phyloP scores from a whole-genome alignment of 2,329 filamentous ascomycete genomes.

The Cordyceps cicadae region DNA sequence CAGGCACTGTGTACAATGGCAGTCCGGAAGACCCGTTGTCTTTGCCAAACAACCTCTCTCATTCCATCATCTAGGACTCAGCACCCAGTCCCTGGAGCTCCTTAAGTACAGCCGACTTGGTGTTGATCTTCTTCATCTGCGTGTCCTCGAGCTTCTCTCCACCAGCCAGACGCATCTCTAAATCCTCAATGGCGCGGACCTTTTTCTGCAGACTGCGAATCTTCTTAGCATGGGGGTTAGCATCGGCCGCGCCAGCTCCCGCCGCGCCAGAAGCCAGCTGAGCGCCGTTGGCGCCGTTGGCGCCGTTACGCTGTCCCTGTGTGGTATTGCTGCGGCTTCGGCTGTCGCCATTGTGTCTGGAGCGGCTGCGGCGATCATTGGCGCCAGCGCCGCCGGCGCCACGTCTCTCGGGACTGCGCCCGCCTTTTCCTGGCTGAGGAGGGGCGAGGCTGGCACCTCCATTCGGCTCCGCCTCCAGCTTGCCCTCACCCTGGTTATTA shows the following conservation, averaged over 20 bases:
- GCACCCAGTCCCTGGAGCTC: slow-evolving; percentile 59
- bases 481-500: slow-evolving; percentile 49
- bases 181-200: slow-evolving; percentile 91
- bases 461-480: slow-evolving; percentile 36
- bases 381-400: slow-evolving; percentile 22
- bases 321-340: slow-evolving; percentile 45
- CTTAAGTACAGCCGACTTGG: slow-evolving; percentile 73
- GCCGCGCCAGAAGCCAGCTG: slow-evolving; percentile 17
- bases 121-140: slow-evolving; percentile 95
- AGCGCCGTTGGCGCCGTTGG: slow-evolving; percentile 17
- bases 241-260: slow-evolving; percentile 40
- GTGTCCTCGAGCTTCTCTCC: slow-evolving; percentile 98
- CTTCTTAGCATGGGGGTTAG: slow-evolving; percentile 84
- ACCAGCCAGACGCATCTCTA: slow-evolving; percentile 91
- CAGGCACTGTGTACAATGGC: not conserved
- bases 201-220: slow-evolving; percentile 91
- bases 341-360: slow-evolving; percentile 40
- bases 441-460: slow-evolving; percentile 40
- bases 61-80: slow-evolving; percentile 18
- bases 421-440: slow-evolving; percentile 39
- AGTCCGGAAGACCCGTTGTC: not conserved
- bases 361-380: slow-evolving; percentile 42
- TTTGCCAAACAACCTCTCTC: not conserved
- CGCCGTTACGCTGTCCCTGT: slow-evolving; percentile 25
- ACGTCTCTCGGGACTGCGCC: slow-evolving; percentile 60